Conservation (phyloP, 768 basidiomycete genomes). For the Lactifluus piperatus region DNA sequence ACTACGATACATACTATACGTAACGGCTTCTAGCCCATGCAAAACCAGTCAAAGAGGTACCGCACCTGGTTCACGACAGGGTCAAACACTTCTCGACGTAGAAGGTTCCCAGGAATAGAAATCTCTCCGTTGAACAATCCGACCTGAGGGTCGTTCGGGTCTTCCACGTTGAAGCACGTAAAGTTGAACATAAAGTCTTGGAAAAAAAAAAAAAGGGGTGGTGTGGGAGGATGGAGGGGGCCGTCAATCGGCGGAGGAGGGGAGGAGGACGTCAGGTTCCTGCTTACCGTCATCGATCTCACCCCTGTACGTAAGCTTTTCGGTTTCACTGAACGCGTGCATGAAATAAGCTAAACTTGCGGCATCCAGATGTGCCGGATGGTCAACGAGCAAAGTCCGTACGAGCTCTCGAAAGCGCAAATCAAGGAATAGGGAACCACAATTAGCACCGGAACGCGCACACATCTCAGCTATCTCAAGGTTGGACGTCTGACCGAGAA, state of each 20-base stretch:
- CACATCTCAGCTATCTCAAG: slow-evolving; percentile 92
- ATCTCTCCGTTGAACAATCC: slow-evolving; percentile 80
- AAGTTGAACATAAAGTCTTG: slow-evolving; percentile 86
- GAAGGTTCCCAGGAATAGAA: slow-evolving; percentile 68
- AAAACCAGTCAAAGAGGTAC: slow-evolving; percentile 3
- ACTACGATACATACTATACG: slow-evolving; percentile 4
- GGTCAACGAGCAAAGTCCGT: slow-evolving; percentile 65
- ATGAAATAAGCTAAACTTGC: slow-evolving; percentile 81
- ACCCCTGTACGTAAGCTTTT: slow-evolving; percentile 72
- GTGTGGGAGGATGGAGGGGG: too few relatives aligned
- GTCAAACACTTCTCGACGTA: slow-evolving; percentile 81
- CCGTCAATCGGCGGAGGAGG: slow-evolving; percentile 4
- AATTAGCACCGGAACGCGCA: slow-evolving; percentile 79
- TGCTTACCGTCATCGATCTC: slow-evolving; percentile 62
- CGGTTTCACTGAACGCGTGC: slow-evolving; percentile 84
- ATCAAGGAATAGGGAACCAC: slow-evolving; percentile 83
- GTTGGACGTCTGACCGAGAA: slow-evolving; percentile 69
- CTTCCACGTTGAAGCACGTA: slow-evolving; percentile 83
- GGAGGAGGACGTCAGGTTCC: not conserved
- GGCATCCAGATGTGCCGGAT: slow-evolving; percentile 76
- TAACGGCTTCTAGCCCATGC: not conserved
- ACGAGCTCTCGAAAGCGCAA: slow-evolving; percentile 79
- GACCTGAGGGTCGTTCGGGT: slow-evolving; percentile 70
- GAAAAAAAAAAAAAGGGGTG: not conserved
- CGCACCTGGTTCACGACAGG: slow-evolving; percentile 73